Evolutionary conservation across 225 moss, liverwort and hornwort species (phyloP), one percentile per base, ranked within the genome.

Genomic region (Bryoerythrophyllum caledonicum): DNA sequence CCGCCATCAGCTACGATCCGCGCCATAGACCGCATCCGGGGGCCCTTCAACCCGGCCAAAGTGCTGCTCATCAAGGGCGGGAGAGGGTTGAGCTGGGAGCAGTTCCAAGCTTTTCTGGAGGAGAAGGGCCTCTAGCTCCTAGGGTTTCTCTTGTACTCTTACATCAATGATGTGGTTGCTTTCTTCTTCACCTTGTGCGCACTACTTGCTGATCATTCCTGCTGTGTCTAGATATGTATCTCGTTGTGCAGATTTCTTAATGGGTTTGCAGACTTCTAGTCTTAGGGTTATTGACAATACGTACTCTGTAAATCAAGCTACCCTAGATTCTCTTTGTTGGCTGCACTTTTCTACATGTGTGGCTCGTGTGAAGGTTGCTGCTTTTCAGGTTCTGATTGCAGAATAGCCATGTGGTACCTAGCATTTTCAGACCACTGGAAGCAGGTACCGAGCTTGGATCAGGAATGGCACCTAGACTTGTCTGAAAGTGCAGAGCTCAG

Each of bases 11-110:
- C 95, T 26, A 86, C 74, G 23, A 86, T 95, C 57, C 81, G 74
- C 56, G 75, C 82, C 21, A 91, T 95, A 21, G 93, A 93, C 71
- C 85, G 93, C 86, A 86, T 95, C 32, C 81, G 85, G 13, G 93
- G 89, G 53, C 93, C 95, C 1, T 95, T 80, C 17, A 80, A 90
- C 44, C 91, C 95, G 8, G 76, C 89, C 60, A 84, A 77, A 54
- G 88, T 91, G 51, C 82, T 83, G 46, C 87, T 84, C 44, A 90
- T 96, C 55, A 85, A 93, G 74, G 81, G 87, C 49, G 95, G 89
- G 8, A 72, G 73, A 76, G 89, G 86, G 40, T 68, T 96, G 44
- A 93, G 86, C 81, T 93, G 95, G 95, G 73, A 75, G 52, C 84
- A 90, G 62, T 93, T 96, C 48, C 85, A 82, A 62, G 60, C 66